Base-by-base conservation (phyloP, 768 basidiomycete genomes). In the Amanita brunnescens region DNA sequence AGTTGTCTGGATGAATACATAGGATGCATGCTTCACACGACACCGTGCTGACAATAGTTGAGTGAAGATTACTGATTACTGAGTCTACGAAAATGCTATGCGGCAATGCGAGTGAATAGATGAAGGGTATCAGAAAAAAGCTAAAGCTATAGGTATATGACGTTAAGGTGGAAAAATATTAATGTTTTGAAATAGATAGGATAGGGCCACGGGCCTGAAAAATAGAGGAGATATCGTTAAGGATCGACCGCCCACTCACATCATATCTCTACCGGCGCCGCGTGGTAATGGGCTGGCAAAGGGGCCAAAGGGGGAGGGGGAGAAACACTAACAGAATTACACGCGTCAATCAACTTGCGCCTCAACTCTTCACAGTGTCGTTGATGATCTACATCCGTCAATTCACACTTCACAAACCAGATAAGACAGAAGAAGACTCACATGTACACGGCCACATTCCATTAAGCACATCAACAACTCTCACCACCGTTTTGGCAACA, bases 391-490 rank as follows among this genome's bases (percentile, higher is more conserved):
- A 7, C 34, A 14, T 2, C 5, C 33, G 8, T 33, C 5, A 18
- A 6, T 35, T 23, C 47, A 47, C 10, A 24, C 20, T 42, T 34
- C 23, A 34, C 47, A 4, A 23, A 21, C 23, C 13, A 29, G 29
- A n/a, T 26, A 30, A 32, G 14, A 12, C 3, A 16, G 2, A 13
- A 21, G 21, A 40, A 39, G 10, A 65, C 71, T 49, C 59, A 77
- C 76, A 55, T 8, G 67, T 60, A 58, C 74, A 75, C 4, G 83
- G 84, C 87, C 87, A 90, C 26, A 88, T 68, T 20, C 71, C 72
- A 56, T 83, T 85, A 62, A 87, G 71, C 13, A 79, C 76, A 49
- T 89, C 86, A 32, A 87, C 69, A 2, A 81, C 76, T 8, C 73
- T 59, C 23, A 87, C 67, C 51, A 89, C 77, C 0, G 73, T 70